Conservation (phyloP, 106 monocot species). For the Narthecium ossifragum region DNA sequence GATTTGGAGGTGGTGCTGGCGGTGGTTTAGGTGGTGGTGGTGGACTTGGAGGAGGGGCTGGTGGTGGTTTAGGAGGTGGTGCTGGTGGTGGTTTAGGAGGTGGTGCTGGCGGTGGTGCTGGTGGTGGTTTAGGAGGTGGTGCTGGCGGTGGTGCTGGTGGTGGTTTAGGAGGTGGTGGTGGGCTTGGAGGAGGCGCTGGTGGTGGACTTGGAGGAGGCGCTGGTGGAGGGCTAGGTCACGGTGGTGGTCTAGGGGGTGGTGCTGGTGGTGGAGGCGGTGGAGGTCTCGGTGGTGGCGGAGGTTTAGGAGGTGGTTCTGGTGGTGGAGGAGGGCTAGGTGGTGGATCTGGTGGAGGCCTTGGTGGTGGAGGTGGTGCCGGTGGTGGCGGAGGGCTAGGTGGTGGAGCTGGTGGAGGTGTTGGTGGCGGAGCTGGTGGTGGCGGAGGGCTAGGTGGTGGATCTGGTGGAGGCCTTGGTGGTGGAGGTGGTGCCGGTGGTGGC, state of each 20-base stretch:
- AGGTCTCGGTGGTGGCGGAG: not conserved
- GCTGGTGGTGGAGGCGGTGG: slow-evolving; percentile 3
- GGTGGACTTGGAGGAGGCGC: slow-evolving; percentile 2
- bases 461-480: not conserved
- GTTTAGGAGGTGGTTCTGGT: not conserved
- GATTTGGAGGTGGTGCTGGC: not conserved
- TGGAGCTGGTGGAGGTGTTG: slow-evolving; percentile 16
- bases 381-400: slow-evolving; percentile 14
- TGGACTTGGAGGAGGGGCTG: not conserved
- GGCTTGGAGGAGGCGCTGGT: slow-evolving; percentile 3
- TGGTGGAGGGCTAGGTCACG: slow-evolving; percentile 2
- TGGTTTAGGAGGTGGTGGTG: slow-evolving; percentile 1
- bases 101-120: slow-evolving; percentile 5
- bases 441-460: slow-evolving; percentile 8
- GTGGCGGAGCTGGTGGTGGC: slow-evolving; percentile 15
- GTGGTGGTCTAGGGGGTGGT: slow-evolving; percentile 6
- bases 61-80: slow-evolving; percentile 6
- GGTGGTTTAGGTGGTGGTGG: slow-evolving; percentile 2
- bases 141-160: slow-evolving; percentile 6
- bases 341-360: slow-evolving; percentile 3
- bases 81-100: not conserved
- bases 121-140: not conserved
- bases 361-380: slow-evolving; percentile 14
- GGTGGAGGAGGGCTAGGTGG: slow-evolving; percentile 7
- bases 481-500: slow-evolving; percentile 15